Conservation (phyloP, 148 eudicot species). For the Fallopia convolvulus region DNA sequence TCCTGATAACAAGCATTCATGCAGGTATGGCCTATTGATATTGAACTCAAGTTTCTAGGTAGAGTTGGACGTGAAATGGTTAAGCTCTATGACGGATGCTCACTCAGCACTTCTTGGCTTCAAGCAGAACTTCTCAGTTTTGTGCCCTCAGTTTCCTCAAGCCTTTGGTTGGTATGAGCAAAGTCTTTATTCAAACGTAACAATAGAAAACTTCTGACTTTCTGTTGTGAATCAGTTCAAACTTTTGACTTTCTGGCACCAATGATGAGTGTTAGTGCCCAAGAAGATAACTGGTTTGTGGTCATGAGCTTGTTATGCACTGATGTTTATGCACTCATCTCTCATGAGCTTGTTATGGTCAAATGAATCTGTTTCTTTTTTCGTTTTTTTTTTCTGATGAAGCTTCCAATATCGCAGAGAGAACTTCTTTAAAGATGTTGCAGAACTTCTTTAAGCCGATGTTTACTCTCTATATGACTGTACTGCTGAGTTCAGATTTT, state of each 20-base stretch:
- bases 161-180: constrained; percentile 19
- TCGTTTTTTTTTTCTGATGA: neutral
- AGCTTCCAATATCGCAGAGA: constrained; percentile 26
- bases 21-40: constrained; percentile 92
- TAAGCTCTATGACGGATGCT: too few species aligned
- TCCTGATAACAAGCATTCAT: neutral
- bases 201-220: constrained; percentile 42
- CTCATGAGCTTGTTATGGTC: neutral
- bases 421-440: constrained; percentile 59
- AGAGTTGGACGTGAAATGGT: constrained; percentile 89
- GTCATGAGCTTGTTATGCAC: too few species aligned
- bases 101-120: constrained; percentile 49
- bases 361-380: neutral
- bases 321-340: constrained; percentile 51
- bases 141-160: constrained; percentile 28
- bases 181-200: constrained; percentile 26
- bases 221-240: too few species aligned
- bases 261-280: too few species aligned
- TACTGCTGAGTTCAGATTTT: constrained; percentile 87
- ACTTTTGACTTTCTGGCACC: too few species aligned
- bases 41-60: constrained; percentile 77
- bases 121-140: constrained; percentile 44
- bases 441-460: too few species aligned
- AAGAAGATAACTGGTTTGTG: too few species aligned
- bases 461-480: constrained; percentile 86